A percentile compares a stretch with the other conserved stretches of the same genome.
phyloP scores from a whole-genome alignment of 768 basidiomycete genomes.

The Lentinula detonsa region DNA sequence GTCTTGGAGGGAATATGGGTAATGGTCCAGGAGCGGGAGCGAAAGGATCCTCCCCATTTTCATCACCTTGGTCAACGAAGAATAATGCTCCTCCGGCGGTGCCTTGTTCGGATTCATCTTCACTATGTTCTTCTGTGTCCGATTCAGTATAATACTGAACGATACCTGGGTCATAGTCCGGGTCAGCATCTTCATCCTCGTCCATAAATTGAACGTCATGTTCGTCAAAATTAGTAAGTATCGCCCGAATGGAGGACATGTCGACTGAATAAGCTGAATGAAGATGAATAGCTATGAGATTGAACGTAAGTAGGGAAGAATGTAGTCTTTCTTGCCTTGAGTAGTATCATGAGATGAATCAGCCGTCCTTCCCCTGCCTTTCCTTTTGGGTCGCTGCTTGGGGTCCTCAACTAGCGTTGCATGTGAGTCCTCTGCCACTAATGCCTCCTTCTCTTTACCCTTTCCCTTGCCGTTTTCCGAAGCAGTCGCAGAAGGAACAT shows the following conservation, averaged over 20 bases:
- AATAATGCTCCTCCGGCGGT: not conserved
- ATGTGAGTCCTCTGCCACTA: not conserved
- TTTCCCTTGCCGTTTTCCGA: not conserved
- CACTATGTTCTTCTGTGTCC: not conserved
- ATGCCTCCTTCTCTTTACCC: not conserved
- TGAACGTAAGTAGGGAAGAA: not conserved
- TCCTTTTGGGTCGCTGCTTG: not conserved
- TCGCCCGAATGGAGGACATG: not conserved
- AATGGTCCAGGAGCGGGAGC: not conserved
- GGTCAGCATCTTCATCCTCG: conserved; percentile 10
- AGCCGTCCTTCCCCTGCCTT: not conserved
- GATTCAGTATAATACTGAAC: not conserved
- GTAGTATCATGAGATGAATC: not conserved
- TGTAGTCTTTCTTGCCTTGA: not conserved
- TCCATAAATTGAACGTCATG: conserved; percentile 9
- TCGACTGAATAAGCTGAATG: not conserved
- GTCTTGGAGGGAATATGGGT: conserved; percentile 11
- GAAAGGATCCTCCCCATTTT: conserved; percentile 5
- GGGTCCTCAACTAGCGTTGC: not conserved
- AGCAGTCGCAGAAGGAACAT: conserved; percentile 7
- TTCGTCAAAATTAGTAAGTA: not conserved
- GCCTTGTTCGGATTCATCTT: conserved; percentile 15
- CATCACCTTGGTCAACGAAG: conserved; percentile 4
- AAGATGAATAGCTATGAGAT: not conserved
- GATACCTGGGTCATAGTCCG: conserved; percentile 6